Evolutionary conservation across 1,284 basidiomycete genomes (phyloP), one percentile per base, ranked within the genome.

Genomic region (Heterobasidion parviporum): DNA sequence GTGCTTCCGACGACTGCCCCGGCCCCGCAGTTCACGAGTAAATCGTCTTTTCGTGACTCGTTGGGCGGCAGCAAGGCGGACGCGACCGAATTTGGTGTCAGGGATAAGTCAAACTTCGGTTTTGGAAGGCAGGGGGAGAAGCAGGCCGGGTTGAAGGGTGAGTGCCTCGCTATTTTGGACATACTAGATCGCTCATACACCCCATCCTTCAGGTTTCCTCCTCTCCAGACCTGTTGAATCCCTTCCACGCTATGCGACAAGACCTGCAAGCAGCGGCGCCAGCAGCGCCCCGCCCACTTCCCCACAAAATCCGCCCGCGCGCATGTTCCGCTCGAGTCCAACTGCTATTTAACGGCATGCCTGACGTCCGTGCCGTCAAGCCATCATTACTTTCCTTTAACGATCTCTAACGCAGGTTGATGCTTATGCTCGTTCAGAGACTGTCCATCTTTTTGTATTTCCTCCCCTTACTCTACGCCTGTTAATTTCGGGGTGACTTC

Each of bases 71-170:
- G 53, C 10, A 47, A 52, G 32, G 48, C 57, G 34, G 53, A 55
- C 15, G 38, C 41, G 32, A 50, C 50, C 20, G 55, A 61, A 44
- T 60, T 59, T 35, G 61, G 60, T 46, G 55, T 41, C n/a, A 34
- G 10, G 8, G 44, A 45, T 54, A 74, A 79, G 67, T 68, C 71
- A 52, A 76, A 78, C 18, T 76, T 79, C 57, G 82, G 86, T 16
- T 89, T 89, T 65, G 85, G 85, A 26, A 75, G 80, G 55, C 82
- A 84, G 64, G 89, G 83, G n/a, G 87, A 92, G 72, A 89, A 88
- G 72, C 77, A 78, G 49, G 88, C 88, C 46, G 80, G 74, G 14
- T 35, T 18, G 14, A 41, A 52, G 32, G 41, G 53, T 48, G 32
- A 16, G 36, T 46, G 6, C 18, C 53, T 47, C 34, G 8, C 43